A percentile compares a stretch with the other conserved stretches of the same genome.
These are phyloP conservation scores for Cavenderia fasciculata DNA, from an alignment of 78 protist species.

Conservation along the genomic window DNA sequence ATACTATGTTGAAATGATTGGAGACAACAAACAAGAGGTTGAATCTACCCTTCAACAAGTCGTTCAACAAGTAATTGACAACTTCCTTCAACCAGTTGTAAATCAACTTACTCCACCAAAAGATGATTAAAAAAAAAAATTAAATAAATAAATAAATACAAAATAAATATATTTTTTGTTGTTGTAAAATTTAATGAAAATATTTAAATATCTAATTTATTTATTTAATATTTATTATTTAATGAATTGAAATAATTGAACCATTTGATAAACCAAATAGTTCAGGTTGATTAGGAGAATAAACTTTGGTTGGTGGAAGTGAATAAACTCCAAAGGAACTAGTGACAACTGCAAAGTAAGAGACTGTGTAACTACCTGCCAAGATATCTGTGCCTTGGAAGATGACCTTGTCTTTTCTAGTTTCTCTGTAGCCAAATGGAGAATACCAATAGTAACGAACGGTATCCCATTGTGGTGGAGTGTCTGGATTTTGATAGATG, in stretches of 20 bases:
- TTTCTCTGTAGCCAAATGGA: slow-evolving; percentile 53
- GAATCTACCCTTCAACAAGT: slow-evolving; percentile 5
- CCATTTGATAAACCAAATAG: slow-evolving; percentile 42
- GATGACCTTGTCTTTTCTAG: slow-evolving; percentile 17
- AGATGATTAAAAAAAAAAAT: slow-evolving; percentile 57
- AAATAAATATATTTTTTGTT: no score
- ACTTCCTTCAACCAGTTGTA: slow-evolving; percentile 67
- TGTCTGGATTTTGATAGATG: background rate
- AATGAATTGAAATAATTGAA: background rate
- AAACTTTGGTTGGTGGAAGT: slow-evolving; percentile 61
- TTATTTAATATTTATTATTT: no score
- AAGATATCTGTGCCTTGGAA: slow-evolving; percentile 31
- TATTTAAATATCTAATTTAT: no score
- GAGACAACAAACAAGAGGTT: slow-evolving; percentile 27
- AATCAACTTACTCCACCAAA: slow-evolving; percentile 82
- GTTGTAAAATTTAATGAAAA: no score
- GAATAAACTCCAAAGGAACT: slow-evolving; percentile 30
- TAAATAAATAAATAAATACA: no score
- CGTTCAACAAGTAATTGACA: slow-evolving; percentile 47
- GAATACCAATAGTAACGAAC: background rate
- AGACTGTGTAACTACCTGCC: slow-evolving; percentile 52
- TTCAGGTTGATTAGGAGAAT: slow-evolving; percentile 62
- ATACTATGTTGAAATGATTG: slow-evolving; percentile 90
- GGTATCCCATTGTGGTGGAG: background rate
- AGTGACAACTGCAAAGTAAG: slow-evolving; percentile 40